Percentiles rank a stretch among this genome's conserved stretches.
Evolutionary conservation across 2,329 filamentous ascomycete genomes (phyloP).

Genomic region (Berkeleyomyces rouxiae): DNA sequence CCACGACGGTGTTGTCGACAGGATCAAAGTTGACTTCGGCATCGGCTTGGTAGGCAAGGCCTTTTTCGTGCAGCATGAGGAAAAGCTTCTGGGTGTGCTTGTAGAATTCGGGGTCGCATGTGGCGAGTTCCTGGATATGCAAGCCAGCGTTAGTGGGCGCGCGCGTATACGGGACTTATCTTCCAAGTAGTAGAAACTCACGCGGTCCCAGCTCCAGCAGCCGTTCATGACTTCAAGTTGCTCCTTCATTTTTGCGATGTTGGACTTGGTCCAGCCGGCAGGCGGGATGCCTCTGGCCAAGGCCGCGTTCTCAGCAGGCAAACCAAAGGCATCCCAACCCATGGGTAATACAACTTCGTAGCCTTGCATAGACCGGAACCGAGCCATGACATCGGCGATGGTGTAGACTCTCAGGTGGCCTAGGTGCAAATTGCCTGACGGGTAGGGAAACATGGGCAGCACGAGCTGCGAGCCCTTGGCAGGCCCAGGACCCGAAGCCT

Average conservation of each 20-base stretch:
- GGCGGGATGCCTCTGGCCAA: slow-evolving; percentile 68
- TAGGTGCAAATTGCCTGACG: slow-evolving; percentile 71
- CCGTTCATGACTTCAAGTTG: slow-evolving; percentile 68
- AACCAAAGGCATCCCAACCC: slow-evolving; percentile 85
- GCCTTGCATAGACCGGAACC: slow-evolving; percentile 60
- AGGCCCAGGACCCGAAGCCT: slow-evolving; percentile 7
- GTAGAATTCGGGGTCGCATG: slow-evolving; percentile 73
- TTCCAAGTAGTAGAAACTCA: slow-evolving; percentile 28
- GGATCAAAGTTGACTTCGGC: slow-evolving; percentile 84
- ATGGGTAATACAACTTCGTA: slow-evolving; percentile 70
- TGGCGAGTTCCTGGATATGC: slow-evolving; percentile 53
- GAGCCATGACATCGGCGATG: slow-evolving; percentile 70
- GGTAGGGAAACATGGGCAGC: slow-evolving; percentile 86
- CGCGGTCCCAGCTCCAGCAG: slow-evolving; percentile 67
- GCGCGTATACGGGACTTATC: background rate
- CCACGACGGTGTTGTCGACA: slow-evolving; percentile 73
- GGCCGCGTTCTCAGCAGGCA: slow-evolving; percentile 83
- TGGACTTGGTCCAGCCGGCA: slow-evolving; percentile 59
- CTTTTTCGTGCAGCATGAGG: slow-evolving; percentile 54
- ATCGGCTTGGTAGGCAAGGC: slow-evolving; percentile 67
- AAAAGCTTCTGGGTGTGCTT: slow-evolving; percentile 81
- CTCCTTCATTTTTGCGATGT: slow-evolving; percentile 72
- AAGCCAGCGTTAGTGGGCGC: background rate
- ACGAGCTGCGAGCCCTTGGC: slow-evolving; percentile 41
- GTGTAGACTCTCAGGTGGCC: slow-evolving; percentile 81